Conservation (phyloP, 768 basidiomycete species). For the Termitomyces sp. region DNA sequence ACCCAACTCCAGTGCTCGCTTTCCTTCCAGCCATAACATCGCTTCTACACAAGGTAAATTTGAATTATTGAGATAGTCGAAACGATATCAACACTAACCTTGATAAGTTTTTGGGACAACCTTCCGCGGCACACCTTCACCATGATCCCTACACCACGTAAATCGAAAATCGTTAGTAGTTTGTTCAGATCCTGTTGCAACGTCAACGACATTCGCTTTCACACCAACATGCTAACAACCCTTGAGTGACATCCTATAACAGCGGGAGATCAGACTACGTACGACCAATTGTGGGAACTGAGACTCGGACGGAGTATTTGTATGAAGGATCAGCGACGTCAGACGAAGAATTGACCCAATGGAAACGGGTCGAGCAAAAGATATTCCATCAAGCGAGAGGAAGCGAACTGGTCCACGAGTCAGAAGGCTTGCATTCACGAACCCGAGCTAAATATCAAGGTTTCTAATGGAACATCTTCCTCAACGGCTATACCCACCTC, state of each 20-base stretch:
- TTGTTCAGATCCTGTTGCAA: slow-evolving; percentile 58
- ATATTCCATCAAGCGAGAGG: slow-evolving; percentile 75
- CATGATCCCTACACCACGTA: slow-evolving; percentile 56
- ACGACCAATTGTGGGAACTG: slow-evolving; percentile 56
- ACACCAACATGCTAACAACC: slow-evolving; percentile 62
- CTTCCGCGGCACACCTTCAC: slow-evolving; percentile 31
- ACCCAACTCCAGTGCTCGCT: slow-evolving; percentile 67
- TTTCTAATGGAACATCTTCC: not conserved
- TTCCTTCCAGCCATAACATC: slow-evolving; percentile 83
- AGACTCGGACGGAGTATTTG: slow-evolving; percentile 34
- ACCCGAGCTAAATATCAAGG: slow-evolving; percentile 51
- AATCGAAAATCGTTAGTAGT: slow-evolving; percentile 77
- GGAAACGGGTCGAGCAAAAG: slow-evolving; percentile 76
- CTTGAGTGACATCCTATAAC: not conserved
- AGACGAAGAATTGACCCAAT: slow-evolving; percentile 81
- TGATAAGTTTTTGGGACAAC: slow-evolving; percentile 71
- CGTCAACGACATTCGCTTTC: slow-evolving; percentile 68
- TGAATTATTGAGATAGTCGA: not conserved
- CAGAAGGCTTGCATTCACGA: slow-evolving; percentile 68
- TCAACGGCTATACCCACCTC: slow-evolving; percentile 39
- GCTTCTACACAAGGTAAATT: slow-evolving; percentile 48
- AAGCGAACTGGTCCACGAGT: slow-evolving; percentile 65
- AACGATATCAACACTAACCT: slow-evolving; percentile 35
- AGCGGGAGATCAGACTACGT: slow-evolving; percentile 22
- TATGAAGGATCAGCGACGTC: slow-evolving; percentile 65